phyloP scores from a whole-genome alignment of 2,329 filamentous ascomycete genomes.

The Bipolaris cookei region DNA sequence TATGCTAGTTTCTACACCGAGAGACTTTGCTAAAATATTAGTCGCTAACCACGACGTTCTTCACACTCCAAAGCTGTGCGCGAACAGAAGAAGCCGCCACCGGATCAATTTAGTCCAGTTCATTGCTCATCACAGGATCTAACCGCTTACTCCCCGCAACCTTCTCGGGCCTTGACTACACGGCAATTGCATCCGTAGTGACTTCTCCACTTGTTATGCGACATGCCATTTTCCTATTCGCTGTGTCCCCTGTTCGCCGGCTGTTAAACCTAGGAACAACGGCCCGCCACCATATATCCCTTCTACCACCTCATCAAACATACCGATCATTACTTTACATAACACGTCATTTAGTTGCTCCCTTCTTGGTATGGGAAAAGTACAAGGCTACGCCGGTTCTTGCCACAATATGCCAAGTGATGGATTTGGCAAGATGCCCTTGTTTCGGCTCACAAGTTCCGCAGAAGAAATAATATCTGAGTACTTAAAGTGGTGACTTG shows the following conservation, averaged over 20 bases:
- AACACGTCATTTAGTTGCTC: conserved; percentile 16
- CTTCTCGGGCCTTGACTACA: conserved; percentile 12
- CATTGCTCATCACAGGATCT: conserved; percentile 8
- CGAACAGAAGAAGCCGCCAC: conserved; percentile 2
- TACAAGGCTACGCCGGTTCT: conserved; percentile 7
- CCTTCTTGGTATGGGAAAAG: conserved; percentile 3
- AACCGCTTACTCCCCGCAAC: conserved; percentile 23
- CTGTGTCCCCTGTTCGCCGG: conserved; percentile 29
- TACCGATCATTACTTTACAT: conserved; percentile 34
- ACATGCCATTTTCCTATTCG: conserved; percentile 32
- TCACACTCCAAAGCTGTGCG: neutral
- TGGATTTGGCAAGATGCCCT: conserved; percentile 23
- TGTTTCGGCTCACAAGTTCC: conserved; percentile 11
- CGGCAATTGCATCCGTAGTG: conserved; percentile 22
- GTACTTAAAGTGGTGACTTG: conserved; percentile 31
- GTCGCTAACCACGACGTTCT: neutral
- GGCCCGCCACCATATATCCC: conserved; percentile 39
- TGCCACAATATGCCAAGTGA: conserved; percentile 28
- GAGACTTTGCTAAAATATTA: neutral
- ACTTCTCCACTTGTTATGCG: conserved; percentile 17
- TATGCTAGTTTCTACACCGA: neutral
- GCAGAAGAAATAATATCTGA: neutral
- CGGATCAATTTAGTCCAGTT: conserved; percentile 4
- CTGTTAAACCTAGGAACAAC: conserved; percentile 36
- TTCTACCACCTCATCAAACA: conserved; percentile 35